Percentiles rank a stretch among this genome's conserved stretches.
phyloP scores from a whole-genome alignment of 2,329 filamentous ascomycete species.

The Verticillium klebahnii region DNA sequence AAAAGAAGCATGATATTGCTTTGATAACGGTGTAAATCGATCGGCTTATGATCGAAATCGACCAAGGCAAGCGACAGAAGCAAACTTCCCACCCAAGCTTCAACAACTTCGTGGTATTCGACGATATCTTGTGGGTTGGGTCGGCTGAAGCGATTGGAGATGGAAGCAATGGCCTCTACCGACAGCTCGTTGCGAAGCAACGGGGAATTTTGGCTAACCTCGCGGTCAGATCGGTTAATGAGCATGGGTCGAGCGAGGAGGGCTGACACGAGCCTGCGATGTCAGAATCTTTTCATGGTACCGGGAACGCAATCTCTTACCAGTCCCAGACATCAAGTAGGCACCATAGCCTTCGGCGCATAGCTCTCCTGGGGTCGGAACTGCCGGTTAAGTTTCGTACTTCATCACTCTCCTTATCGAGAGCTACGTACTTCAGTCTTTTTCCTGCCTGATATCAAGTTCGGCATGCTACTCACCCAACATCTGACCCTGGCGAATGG shows the following conservation, averaged over 20 bases:
- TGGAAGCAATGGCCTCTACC: slow-evolving; percentile 22
- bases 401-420: too few relatives aligned
- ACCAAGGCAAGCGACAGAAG: slow-evolving; percentile 33
- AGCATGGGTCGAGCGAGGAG: slow-evolving; percentile 27
- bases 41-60: too few relatives aligned
- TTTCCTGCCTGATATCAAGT: too few relatives aligned
- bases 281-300: background rate
- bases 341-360: slow-evolving; percentile 31
- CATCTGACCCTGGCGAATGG: slow-evolving; percentile 30
- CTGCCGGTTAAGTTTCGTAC: too few relatives aligned
- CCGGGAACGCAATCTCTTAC: slow-evolving; percentile 14
- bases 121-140: slow-evolving; percentile 23
- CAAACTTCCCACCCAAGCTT: slow-evolving; percentile 37
- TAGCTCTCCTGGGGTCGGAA: slow-evolving; percentile 1
- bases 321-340: slow-evolving; percentile 33
- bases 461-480: slow-evolving; percentile 18
- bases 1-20: too few relatives aligned
- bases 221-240: slow-evolving; percentile 27
- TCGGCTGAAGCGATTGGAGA: slow-evolving; percentile 25
- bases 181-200: slow-evolving; percentile 29
- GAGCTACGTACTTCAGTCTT: too few relatives aligned
- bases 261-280: slow-evolving; percentile 28
- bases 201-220: slow-evolving; percentile 24
- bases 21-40: too few relatives aligned
- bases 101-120: slow-evolving; percentile 27